Base-by-base conservation (phyloP, 768 basidiomycete species). In the Dentipellis fragilis region DNA sequence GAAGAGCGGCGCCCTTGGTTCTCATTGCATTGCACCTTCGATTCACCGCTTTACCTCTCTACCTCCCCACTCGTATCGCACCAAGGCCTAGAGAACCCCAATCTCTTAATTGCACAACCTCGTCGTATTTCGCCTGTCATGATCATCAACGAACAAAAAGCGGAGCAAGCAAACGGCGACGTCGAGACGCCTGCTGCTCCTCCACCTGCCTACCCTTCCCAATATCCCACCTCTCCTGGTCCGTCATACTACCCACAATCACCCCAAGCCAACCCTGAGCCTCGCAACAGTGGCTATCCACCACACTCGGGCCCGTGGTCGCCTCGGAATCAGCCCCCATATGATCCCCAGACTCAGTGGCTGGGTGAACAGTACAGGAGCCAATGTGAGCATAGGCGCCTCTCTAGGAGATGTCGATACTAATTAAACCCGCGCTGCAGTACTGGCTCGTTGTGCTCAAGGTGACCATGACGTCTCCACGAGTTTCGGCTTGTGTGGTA, bases 391-490 rank as follows among this genome's bases (percentile, higher is more conserved):
- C 51, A 39, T 48, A 29, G 29, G 29, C 29, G 29, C 29, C 29
- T 29, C 29, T 6, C 3, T 29, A 29, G 29, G 6, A 29, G 29
- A 29, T 29, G 29, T 6, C 29, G 29, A 29, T 3, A 6, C 29
- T 29, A 6, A 29, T 29, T 6, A 29, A 29, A 3, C 29, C 16
- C 11, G 21, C 23, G 39, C 35, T 12, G 5, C 21, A 67, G 66
- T 65, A 21, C 51, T 58, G 45, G 65, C 62, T 50, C 57, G 56
- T 40, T 69, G 68, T 54, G 68, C 68, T 17, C 58, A 62, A 38
- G 68, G 68, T 23, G 58, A 68, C 17, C 68, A 69, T 40, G 66
- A 68, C 29, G 54, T 59, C 10, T 50, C 54, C n/a, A 65, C 53
- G 16, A 64, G 61, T 36, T 62, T 67, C 49, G 68, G 68, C 17